Base-by-base conservation (phyloP, 345 rosid species). In the Streptanthus diversifolius region DNA sequence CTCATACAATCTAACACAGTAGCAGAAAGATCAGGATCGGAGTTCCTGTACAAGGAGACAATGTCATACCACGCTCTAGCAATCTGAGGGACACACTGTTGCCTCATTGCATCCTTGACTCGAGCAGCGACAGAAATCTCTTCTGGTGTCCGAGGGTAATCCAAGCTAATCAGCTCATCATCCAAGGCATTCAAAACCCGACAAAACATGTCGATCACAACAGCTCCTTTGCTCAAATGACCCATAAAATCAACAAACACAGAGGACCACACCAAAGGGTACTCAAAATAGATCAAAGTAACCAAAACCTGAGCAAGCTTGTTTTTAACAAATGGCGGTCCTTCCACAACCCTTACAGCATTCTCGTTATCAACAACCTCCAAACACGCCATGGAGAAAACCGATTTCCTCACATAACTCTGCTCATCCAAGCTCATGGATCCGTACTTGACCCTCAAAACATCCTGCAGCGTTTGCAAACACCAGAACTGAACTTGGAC, bases 61-160 rank as follows among this genome's bases (percentile, higher is more conserved):
- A 91, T 85, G 74, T 85, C 88, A 51, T 89, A 95, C 96, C 97
- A 95, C 0, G 88, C 87, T 72, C 83, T 80, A 57, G 91, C 99
- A 57, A 95, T 91, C 84, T 87, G 96, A 65, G 88, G 79, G n/a
- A 89, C 80, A 74, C 97, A 91, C 69, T 91, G 97, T 76, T 81
- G 89, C 90, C 99, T 87, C 95, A 95, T 91, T 2, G 99, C 90
- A 78, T 95, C 97, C 86, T 91, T 95, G 48, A 91, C 90, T 69
- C 82, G 83, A n/a, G 66, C 84, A 2, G 96, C 96, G 10, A 81
- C 95, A 0, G 82, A 76, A 30, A 84, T 67, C 75, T 95, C 96
- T 40, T 90, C 92, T 0, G 84, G 18, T 1, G 82, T 79, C 75
- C 93, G 82, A 0, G 95, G 93, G 59, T 89, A 95, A 84, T 95